These are phyloP conservation scores for Nitzschia inconspicua DNA, from an alignment of 108 stramenopile genomes.

Conservation along the genomic window DNA sequence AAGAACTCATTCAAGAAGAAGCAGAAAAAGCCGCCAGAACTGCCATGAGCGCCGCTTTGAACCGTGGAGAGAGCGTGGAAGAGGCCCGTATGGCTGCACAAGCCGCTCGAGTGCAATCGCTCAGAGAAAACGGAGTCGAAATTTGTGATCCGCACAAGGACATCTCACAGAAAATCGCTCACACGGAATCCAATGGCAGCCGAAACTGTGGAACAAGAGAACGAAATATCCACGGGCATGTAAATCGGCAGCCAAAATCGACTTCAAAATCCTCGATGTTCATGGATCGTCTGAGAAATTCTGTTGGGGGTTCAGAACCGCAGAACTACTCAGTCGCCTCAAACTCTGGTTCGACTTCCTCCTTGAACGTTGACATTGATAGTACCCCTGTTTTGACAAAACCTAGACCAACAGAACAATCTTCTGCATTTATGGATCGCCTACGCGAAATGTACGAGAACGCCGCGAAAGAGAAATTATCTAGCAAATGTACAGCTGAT, in stretches of 20 bases:
- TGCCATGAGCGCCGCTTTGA: slow-evolving; percentile 64
- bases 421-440: slow-evolving; percentile 58
- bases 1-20: slow-evolving; percentile 46
- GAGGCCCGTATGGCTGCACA: slow-evolving; percentile 46
- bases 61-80: slow-evolving; percentile 41
- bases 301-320: background rate
- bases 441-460: slow-evolving; percentile 54
- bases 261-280: background rate
- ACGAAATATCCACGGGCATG: background rate
- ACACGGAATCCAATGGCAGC: background rate
- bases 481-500: background rate
- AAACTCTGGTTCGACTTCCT: background rate
- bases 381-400: background rate
- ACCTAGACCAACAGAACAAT: slow-evolving; percentile 33
- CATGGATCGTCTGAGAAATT: slow-evolving; percentile 4
- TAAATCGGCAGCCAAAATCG: background rate
- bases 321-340: background rate
- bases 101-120: slow-evolving; percentile 26
- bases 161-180: slow-evolving; percentile 5
- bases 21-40: slow-evolving; percentile 43
- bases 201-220: background rate
- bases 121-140: slow-evolving; percentile 34
- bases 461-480: slow-evolving; percentile 51
- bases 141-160: background rate
- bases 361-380: background rate